Conservation (phyloP, 306 rosid species). For the Trifolium subterraneum region DNA sequence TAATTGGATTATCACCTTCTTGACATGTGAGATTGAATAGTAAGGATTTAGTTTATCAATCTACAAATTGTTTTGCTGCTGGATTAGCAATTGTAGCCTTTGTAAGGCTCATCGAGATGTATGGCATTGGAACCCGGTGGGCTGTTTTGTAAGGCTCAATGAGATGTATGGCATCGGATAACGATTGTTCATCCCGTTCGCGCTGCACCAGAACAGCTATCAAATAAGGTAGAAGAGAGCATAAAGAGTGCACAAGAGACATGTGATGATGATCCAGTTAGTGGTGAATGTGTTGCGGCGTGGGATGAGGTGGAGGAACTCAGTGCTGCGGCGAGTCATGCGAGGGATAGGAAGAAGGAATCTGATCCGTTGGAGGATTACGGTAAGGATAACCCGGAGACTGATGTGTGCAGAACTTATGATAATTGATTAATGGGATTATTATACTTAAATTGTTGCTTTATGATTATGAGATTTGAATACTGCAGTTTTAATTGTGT, state of each 20-base stretch:
- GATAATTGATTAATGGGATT: constrained; percentile 50
- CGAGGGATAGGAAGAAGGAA: constrained; percentile 62
- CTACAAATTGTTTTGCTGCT: too few species aligned
- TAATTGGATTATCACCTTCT: too few species aligned
- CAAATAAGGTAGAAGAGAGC: constrained; percentile 84
- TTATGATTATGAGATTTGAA: neutral
- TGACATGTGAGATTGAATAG: too few species aligned
- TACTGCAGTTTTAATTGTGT: neutral
- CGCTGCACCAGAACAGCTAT: constrained; percentile 71
- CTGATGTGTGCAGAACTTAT: constrained; percentile 85
- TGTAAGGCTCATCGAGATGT: too few species aligned
- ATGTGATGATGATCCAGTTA: constrained; percentile 70
- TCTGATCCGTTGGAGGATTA: constrained; percentile 78
- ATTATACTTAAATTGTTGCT: neutral
- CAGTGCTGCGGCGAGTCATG: constrained; percentile 97
- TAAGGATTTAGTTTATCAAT: too few species aligned
- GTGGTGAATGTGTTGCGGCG: constrained; percentile 94
- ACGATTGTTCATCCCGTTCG: constrained; percentile 39
- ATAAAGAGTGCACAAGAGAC: constrained; percentile 79
- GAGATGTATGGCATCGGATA: too few species aligned
- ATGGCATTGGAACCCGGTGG: too few species aligned
- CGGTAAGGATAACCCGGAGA: constrained; percentile 87
- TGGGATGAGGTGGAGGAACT: constrained; percentile 99
- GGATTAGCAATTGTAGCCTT: too few species aligned
- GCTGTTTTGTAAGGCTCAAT: too few species aligned